These are phyloP conservation scores for Bjerkandera adusta DNA, from an alignment of 1,284 basidiomycete genomes.

Conservation along the genomic window DNA sequence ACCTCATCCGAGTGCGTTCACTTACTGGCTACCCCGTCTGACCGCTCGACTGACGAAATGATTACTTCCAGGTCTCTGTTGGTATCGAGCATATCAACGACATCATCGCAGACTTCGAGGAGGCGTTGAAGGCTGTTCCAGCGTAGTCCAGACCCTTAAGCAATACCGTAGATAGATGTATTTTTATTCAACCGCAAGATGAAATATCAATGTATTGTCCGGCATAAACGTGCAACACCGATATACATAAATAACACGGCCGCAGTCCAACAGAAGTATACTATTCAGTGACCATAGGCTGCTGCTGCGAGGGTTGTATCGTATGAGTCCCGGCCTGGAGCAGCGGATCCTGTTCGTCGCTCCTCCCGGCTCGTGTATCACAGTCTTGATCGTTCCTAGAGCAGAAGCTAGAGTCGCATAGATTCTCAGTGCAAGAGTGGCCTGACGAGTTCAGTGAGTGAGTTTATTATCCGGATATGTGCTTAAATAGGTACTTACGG, in stretches of 20 bases:
- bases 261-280: too few species aligned
- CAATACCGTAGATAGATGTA: too few species aligned
- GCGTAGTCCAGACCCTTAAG: too few species aligned
- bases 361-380: background rate
- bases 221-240: too few species aligned
- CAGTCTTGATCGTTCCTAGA: background rate
- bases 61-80: slow-evolving; percentile 47
- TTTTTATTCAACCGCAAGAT: too few species aligned
- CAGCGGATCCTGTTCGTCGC: background rate
- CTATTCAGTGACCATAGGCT: slow-evolving; percentile 2
- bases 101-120: slow-evolving; percentile 84
- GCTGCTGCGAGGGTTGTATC: background rate
- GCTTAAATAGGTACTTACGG: background rate
- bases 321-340: background rate
- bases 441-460: background rate
- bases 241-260: too few species aligned
- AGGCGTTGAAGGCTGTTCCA: slow-evolving; percentile 42
- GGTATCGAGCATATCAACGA: slow-evolving; percentile 88
- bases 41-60: background rate
- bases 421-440: background rate
- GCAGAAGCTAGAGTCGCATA: too few species aligned
- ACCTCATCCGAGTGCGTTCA: slow-evolving; percentile 70
- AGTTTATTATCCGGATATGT: background rate
- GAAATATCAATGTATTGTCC: too few species aligned
- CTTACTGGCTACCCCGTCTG: background rate